Conservation (phyloP, 2,329 filamentous ascomycete species). For the Colletotrichum falcatum region DNA sequence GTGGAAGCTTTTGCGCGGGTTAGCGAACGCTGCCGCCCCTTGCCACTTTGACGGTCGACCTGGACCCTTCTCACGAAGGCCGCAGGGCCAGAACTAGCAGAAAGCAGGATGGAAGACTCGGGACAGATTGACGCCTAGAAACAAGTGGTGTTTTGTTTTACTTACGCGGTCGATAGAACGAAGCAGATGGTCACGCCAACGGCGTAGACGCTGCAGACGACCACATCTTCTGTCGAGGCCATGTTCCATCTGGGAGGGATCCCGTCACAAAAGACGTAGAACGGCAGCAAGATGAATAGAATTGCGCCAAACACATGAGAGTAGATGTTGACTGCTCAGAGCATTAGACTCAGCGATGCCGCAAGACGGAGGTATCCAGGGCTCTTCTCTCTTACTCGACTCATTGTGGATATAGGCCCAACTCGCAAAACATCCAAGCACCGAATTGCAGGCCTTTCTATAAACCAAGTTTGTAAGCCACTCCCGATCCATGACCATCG, state of each 20-base stretch:
- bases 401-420: slow-evolving; percentile 36
- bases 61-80: not conserved
- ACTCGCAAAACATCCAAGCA: slow-evolving; percentile 8
- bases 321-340: slow-evolving; percentile 57
- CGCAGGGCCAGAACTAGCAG: too few relatives aligned
- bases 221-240: slow-evolving; percentile 52
- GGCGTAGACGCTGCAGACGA: slow-evolving; percentile 58
- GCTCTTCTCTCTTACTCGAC: slow-evolving; percentile 7
- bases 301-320: slow-evolving; percentile 58
- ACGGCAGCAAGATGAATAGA: slow-evolving; percentile 54
- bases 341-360: not conserved
- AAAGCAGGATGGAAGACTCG: not conserved
- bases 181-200: slow-evolving; percentile 60
- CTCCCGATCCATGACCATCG: not conserved
- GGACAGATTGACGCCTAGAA: too few relatives aligned
- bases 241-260: slow-evolving; percentile 52
- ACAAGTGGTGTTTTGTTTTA: not conserved
- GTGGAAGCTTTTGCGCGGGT: slow-evolving; percentile 59
- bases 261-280: slow-evolving; percentile 51
- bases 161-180: slow-evolving; percentile 57
- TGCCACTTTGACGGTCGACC: not conserved
- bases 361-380: not conserved
- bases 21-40: not conserved
- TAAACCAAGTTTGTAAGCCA: not conserved
- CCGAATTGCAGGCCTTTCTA: slow-evolving; percentile 23